Evolutionary conservation across 225 moss, liverwort and hornwort genomes (phyloP).

Genomic region (Neckera pumila): DNA sequence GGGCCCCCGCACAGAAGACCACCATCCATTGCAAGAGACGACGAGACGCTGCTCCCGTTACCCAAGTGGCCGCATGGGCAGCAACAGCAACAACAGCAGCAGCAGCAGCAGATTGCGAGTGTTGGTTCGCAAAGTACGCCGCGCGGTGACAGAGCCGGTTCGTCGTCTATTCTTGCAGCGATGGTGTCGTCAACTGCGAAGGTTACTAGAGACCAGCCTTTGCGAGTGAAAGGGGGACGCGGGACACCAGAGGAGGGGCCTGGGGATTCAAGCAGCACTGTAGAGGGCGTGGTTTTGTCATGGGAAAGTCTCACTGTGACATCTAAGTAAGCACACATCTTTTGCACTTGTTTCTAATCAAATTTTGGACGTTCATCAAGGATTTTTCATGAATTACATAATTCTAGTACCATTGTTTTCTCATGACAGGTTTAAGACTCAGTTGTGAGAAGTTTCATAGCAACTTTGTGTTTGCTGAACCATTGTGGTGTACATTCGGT

Average conservation of each 20-base stretch:
- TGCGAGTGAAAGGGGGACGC: conserved; percentile 21
- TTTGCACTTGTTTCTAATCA: not conserved
- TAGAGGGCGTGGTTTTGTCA: conserved; percentile 53
- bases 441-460: not conserved
- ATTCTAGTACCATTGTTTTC: not conserved
- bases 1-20: conserved; percentile 2
- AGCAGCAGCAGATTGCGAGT: not conserved
- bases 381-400: not conserved
- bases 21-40: not conserved
- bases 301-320: conserved; percentile 69
- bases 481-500: not conserved
- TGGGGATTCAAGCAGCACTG: not conserved
- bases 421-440: not conserved
- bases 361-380: not conserved
- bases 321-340: conserved; percentile 39
- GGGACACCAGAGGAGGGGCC: not conserved
- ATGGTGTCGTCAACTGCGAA: not conserved
- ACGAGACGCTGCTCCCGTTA: conserved; percentile 3
- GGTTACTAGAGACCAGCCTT: not conserved
- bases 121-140: not conserved
- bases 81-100: not conserved
- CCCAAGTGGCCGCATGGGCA: not conserved
- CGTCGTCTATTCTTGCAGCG: not conserved
- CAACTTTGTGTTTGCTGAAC: not conserved
- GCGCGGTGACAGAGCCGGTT: not conserved